These are phyloP conservation scores for Macadamia integrifolia DNA, from an alignment of 164 flowering plant genomes.

Conservation along the genomic window DNA sequence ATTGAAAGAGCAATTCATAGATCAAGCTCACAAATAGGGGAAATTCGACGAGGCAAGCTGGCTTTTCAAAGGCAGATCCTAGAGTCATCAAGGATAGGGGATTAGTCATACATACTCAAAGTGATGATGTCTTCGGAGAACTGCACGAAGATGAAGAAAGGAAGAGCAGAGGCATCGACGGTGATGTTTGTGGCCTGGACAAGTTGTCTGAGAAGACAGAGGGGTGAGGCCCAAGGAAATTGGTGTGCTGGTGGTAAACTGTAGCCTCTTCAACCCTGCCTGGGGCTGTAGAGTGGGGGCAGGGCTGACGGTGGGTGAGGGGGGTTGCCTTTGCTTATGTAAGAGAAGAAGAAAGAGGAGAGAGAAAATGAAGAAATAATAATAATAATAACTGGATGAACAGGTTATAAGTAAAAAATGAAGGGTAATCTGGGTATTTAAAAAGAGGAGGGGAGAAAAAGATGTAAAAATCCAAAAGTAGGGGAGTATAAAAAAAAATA, in stretches of 20 bases:
- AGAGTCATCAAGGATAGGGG: conserved; percentile 72
- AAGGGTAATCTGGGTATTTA: too few species aligned
- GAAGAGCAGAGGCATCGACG: conserved; percentile 64
- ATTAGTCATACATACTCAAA: conserved; percentile 77
- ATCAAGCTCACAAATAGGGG: conserved; percentile 51
- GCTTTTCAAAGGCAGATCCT: conserved; percentile 63
- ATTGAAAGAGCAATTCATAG: conserved; percentile 57
- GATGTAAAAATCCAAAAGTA: too few species aligned
- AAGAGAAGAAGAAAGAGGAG: too few species aligned
- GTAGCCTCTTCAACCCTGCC: conserved; percentile 92
- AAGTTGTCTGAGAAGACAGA: conserved; percentile 70
- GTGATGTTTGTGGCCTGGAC: conserved; percentile 86
- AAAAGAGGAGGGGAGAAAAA: too few species aligned
- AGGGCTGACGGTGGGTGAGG: too few species aligned
- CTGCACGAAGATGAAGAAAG: conserved; percentile 79
- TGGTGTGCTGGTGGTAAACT: conserved; percentile 78
- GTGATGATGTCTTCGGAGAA: conserved; percentile 36
- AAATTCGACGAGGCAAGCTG: conserved; percentile 64
- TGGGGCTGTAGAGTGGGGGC: too few species aligned
- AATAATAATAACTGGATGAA: too few species aligned
- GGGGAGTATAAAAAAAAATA: too few species aligned
- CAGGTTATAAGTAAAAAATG: too few species aligned
- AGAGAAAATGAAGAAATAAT: too few species aligned
- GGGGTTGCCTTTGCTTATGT: too few species aligned
- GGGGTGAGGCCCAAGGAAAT: conserved; percentile 74